Percentiles rank a stretch among this genome's conserved stretches.
These are phyloP conservation scores for Przewalskia tangutica DNA, from an alignment of 257 asterid genomes.

Conservation along the genomic window DNA sequence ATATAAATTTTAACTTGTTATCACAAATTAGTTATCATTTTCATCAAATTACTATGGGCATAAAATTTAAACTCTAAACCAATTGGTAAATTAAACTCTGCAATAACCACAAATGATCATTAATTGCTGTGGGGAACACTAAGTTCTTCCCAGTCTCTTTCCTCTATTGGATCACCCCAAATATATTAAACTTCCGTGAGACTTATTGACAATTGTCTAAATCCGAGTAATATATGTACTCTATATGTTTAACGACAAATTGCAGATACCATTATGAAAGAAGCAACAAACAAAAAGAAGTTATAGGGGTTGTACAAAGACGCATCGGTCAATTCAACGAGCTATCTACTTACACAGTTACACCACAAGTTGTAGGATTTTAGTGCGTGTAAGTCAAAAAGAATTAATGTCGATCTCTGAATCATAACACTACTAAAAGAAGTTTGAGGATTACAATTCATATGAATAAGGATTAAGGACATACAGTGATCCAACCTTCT, in stretches of 20 bases:
- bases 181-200: neutral
- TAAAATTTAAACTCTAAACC: too few species aligned
- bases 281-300: too few species aligned
- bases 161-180: neutral
- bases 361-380: neutral
- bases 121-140: neutral
- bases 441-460: neutral
- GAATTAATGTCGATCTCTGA: too few species aligned
- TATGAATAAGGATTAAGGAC: neutral
- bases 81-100: neutral
- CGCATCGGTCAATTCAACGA: neutral
- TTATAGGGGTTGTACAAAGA: neutral
- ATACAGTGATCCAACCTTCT: neutral
- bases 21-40: too few species aligned
- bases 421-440: too few species aligned
- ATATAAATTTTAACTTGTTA: too few species aligned
- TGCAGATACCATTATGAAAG: neutral
- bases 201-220: neutral
- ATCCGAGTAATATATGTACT: neutral
- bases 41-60: too few species aligned
- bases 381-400: neutral
- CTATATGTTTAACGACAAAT: neutral
- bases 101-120: neutral
- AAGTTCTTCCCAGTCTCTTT: neutral
- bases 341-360: neutral